Percentiles rank a stretch among this genome's conserved stretches.
Evolutionary conservation across 1,139 yeast genomes (phyloP).

Genomic region (Candida sp.): DNA sequence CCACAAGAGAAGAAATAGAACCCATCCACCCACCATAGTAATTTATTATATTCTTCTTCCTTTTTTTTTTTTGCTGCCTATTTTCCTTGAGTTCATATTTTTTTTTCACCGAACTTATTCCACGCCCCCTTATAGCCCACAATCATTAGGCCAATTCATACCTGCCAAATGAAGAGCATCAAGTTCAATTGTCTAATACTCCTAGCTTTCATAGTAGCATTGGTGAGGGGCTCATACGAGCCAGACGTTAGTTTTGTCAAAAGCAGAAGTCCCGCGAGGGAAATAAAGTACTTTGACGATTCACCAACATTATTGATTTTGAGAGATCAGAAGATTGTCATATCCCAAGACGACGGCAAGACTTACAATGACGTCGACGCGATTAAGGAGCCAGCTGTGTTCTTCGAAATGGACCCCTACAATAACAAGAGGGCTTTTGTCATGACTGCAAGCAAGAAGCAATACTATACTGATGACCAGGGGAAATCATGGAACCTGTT

Average conservation of each 20-base stretch:
- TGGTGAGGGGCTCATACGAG: slow-evolving; percentile 5
- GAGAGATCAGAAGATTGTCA: slow-evolving; percentile 29
- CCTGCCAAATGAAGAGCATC: slow-evolving; percentile 1
- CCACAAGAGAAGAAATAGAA: too few species aligned
- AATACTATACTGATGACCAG: slow-evolving; percentile 57
- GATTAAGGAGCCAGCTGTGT: slow-evolving; percentile 26
- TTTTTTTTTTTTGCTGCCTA: too few species aligned
- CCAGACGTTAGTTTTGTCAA: slow-evolving; percentile 22
- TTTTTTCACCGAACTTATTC: not conserved
- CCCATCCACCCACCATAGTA: too few species aligned
- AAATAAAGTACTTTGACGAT: slow-evolving; percentile 56
- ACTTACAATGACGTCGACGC: slow-evolving; percentile 48
- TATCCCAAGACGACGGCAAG: slow-evolving; percentile 64
- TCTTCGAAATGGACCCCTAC: slow-evolving; percentile 48
- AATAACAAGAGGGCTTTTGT: slow-evolving; percentile 57
- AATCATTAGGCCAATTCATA: not conserved
- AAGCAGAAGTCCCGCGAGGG: slow-evolving; percentile 18
- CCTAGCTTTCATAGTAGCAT: slow-evolving; percentile 1
- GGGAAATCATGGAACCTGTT: slow-evolving; percentile 64
- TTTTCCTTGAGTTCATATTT: too few species aligned
- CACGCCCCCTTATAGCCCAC: not conserved
- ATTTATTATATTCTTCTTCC: too few species aligned
- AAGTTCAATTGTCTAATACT: slow-evolving; percentile 2
- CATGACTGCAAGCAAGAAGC: slow-evolving; percentile 38
- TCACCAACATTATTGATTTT: slow-evolving; percentile 51